These are phyloP conservation scores for Kalaharituber pfeilii DNA, from an alignment of 2,329 filamentous ascomycete species.

Conservation along the genomic window DNA sequence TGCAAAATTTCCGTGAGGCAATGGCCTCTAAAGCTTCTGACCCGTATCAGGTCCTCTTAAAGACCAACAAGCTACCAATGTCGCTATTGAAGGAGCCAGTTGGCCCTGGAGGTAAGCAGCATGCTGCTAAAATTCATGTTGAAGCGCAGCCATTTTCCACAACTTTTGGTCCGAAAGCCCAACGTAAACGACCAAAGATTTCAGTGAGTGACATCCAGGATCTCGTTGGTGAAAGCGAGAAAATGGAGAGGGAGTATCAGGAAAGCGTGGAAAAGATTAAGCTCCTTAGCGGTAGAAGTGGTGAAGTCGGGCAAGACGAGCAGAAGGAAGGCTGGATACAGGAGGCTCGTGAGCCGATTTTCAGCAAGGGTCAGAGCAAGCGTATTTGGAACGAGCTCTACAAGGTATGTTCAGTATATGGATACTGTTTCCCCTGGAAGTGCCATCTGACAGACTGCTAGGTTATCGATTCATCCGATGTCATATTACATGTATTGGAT, in stretches of 20 bases:
- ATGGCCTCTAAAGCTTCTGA: constrained; percentile 81
- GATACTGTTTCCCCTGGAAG: neutral
- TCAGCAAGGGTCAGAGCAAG: constrained; percentile 87
- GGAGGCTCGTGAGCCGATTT: constrained; percentile 66
- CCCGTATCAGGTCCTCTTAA: constrained; percentile 73
- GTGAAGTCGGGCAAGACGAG: constrained; percentile 33
- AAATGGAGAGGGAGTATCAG: constrained; percentile 64
- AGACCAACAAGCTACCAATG: constrained; percentile 95
- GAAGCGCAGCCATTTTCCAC: constrained; percentile 72
- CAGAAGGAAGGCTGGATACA: constrained; percentile 34
- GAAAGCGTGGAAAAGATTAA: constrained; percentile 39
- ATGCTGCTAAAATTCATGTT: constrained; percentile 83
- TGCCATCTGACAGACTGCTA: constrained; percentile 29
- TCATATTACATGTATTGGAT: constrained; percentile 87
- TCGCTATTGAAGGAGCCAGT: constrained; percentile 69
- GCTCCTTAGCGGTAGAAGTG: constrained; percentile 53
- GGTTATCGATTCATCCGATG: constrained; percentile 88
- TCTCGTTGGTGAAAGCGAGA: constrained; percentile 59
- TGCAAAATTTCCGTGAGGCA: constrained; percentile 73
- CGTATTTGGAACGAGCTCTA: constrained; percentile 89
- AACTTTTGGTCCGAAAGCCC: constrained; percentile 84
- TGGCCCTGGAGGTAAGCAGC: constrained; percentile 65
- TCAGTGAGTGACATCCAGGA: constrained; percentile 66
- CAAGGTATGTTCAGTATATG: constrained; percentile 20
- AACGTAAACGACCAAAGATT: constrained; percentile 82